These are phyloP conservation scores for Letharia lupina DNA, from an alignment of 495 filamentous ascomycete genomes.

Conservation along the genomic window DNA sequence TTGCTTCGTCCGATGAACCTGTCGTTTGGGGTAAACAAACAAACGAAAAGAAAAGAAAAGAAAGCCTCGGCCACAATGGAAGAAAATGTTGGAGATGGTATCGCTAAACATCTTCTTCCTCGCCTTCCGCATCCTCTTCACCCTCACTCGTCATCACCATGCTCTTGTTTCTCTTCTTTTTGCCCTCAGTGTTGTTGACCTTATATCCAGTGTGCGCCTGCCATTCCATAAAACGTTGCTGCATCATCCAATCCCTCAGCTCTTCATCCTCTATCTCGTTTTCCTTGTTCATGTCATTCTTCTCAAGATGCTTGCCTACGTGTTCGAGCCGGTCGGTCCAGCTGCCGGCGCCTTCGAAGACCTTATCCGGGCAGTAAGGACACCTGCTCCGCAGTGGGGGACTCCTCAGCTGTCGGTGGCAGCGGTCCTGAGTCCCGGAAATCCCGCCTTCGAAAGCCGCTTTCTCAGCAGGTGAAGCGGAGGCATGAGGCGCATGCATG, in stretches of 20 bases:
- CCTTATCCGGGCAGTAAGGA: conserved; percentile 15
- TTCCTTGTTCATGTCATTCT: conserved; percentile 22
- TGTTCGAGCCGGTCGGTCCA: conserved; percentile 92
- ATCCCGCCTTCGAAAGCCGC: conserved; percentile 36
- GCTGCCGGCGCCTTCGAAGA: conserved; percentile 43
- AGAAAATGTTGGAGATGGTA: background rate
- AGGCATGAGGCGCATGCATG: conserved; percentile 64
- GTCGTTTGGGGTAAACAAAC: background rate
- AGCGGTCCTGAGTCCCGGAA: conserved; percentile 46
- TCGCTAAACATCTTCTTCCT: conserved; percentile 16
- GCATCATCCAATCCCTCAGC: conserved; percentile 45
- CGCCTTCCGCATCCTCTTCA: conserved; percentile 17
- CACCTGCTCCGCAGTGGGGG: conserved; percentile 58
- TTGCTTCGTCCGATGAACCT: background rate
- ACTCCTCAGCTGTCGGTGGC: conserved; percentile 49
- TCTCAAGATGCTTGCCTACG: conserved; percentile 54
- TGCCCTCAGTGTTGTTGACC: conserved; percentile 12
- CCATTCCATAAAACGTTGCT: conserved; percentile 39
- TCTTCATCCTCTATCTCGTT: conserved; percentile 39
- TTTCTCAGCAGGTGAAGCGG: conserved; percentile 36
- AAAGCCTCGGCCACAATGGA: background rate
- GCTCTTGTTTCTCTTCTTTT: conserved; percentile 19
- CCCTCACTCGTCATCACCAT: conserved; percentile 8
- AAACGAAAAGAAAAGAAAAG: background rate
- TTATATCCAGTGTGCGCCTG: conserved; percentile 8